These are phyloP conservation scores for Exophiala lecanii-corni DNA, from an alignment of 2,329 filamentous ascomycete species.

Conservation along the genomic window DNA sequence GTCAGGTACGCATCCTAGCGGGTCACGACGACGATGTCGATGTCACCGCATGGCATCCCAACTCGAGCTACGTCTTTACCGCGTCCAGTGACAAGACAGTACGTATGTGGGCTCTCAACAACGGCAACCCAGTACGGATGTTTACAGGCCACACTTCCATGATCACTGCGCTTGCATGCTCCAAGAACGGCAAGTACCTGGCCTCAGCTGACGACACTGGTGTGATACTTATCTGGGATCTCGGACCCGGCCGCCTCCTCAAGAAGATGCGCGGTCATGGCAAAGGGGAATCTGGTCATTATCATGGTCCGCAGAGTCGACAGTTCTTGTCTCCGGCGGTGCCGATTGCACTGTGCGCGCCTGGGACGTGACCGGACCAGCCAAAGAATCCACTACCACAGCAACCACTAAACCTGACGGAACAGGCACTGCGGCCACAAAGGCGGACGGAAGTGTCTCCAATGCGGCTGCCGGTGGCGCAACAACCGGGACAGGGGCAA, in stretches of 20 bases:
- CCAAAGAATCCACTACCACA: conserved; percentile 48
- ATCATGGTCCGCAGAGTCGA: conserved; percentile 89
- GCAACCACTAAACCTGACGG: conserved; percentile 43
- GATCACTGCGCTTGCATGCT: conserved; percentile 78
- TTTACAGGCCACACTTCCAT: conserved; percentile 89
- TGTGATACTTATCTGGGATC: conserved; percentile 90
- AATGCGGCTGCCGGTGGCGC: conserved; percentile 47
- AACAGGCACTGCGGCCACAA: background rate
- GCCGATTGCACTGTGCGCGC: conserved; percentile 89
- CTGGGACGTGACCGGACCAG: conserved; percentile 80
- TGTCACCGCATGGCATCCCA: conserved; percentile 87
- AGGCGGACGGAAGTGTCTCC: conserved; percentile 4
- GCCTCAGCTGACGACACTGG: conserved; percentile 85
- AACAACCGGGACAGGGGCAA: conserved; percentile 31
- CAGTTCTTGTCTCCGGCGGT: conserved; percentile 81
- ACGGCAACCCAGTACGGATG: conserved; percentile 80
- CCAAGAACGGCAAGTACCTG: conserved; percentile 82
- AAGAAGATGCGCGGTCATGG: conserved; percentile 93
- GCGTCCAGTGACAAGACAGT: conserved; percentile 90
- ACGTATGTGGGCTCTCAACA: conserved; percentile 93
- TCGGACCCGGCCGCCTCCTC: conserved; percentile 76
- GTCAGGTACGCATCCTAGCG: conserved; percentile 79
- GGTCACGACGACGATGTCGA: conserved; percentile 95
- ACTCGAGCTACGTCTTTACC: conserved; percentile 89
- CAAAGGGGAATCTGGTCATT: conserved; percentile 92